Evolutionary conservation across 768 basidiomycete species (phyloP).

Genomic region (Hysterangium stoloniferum): DNA sequence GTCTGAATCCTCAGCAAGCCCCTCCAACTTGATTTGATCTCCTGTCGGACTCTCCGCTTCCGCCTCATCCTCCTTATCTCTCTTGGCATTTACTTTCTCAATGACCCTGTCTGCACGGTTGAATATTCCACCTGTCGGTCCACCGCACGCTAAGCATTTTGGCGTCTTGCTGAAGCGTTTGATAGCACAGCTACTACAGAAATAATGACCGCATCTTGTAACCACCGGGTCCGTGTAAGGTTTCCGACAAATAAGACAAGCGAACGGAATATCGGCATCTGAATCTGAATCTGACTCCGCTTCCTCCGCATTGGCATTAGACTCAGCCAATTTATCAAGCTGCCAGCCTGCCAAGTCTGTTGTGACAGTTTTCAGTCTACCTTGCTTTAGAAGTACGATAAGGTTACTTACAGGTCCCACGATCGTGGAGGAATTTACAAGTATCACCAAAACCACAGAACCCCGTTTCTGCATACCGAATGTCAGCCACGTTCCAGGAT

Average conservation of each 20-base stretch:
- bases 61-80: slow-evolving; percentile 37
- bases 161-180: slow-evolving; percentile 91
- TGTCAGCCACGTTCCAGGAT: slow-evolving; percentile 8
- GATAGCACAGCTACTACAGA: slow-evolving; percentile 91
- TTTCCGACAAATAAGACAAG: slow-evolving; percentile 95
- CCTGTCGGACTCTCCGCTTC: slow-evolving; percentile 22
- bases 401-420: slow-evolving; percentile 74
- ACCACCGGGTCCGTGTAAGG: slow-evolving; percentile 92
- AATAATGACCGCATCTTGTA: slow-evolving; percentile 95
- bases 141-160: slow-evolving; percentile 91
- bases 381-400: slow-evolving; percentile 3
- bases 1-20: slow-evolving; percentile 28
- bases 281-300: slow-evolving; percentile 48
- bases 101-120: slow-evolving; percentile 92
- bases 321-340: slow-evolving; percentile 82
- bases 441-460: slow-evolving; percentile 99
- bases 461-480: slow-evolving; percentile 70
- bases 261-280: slow-evolving; percentile 87
- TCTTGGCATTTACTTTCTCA: slow-evolving; percentile 73
- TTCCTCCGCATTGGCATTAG: slow-evolving; percentile 49
- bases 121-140: slow-evolving; percentile 92
- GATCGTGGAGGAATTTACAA: slow-evolving; percentile 98
- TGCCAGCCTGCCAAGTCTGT: slow-evolving; percentile 98
- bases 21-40: slow-evolving; percentile 23
- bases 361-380: slow-evolving; percentile 18